These are phyloP conservation scores for Volvariella volvacea DNA, from an alignment of 1,284 basidiomycete genomes.

Conservation along the genomic window DNA sequence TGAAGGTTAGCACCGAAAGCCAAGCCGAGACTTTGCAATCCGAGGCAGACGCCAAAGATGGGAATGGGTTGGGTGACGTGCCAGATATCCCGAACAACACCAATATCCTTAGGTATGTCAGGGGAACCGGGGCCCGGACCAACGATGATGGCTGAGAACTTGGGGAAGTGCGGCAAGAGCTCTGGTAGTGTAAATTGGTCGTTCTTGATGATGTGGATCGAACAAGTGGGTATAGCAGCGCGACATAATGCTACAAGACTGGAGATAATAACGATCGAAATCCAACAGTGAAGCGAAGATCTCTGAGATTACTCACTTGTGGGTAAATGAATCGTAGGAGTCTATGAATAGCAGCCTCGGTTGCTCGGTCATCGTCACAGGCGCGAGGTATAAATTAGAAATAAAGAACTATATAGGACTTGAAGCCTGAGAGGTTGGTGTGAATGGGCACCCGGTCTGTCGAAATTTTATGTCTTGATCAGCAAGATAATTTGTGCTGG, in stretches of 20 bases:
- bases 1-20: constrained; percentile 64
- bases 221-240: constrained; percentile 48
- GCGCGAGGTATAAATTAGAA: no score
- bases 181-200: constrained; percentile 46
- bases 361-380: constrained; percentile 22
- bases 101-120: constrained; percentile 52
- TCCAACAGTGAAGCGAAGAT: neutral
- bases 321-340: constrained; percentile 82
- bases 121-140: constrained; percentile 85
- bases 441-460: no score
- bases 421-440: no score
- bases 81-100: constrained; percentile 64
- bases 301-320: constrained; percentile 57
- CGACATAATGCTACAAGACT: constrained; percentile 64
- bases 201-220: constrained; percentile 68
- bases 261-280: constrained; percentile 4
- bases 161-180: constrained; percentile 44
- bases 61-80: constrained; percentile 53
- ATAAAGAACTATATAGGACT: no score
- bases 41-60: constrained; percentile 87
- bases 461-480: no score
- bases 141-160: constrained; percentile 65
- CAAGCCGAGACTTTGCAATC: constrained; percentile 84
- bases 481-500: no score
- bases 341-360: constrained; percentile 64